phyloP scores from a whole-genome alignment of 2,329 filamentous ascomycete genomes.

The Colletotrichum filicis region DNA sequence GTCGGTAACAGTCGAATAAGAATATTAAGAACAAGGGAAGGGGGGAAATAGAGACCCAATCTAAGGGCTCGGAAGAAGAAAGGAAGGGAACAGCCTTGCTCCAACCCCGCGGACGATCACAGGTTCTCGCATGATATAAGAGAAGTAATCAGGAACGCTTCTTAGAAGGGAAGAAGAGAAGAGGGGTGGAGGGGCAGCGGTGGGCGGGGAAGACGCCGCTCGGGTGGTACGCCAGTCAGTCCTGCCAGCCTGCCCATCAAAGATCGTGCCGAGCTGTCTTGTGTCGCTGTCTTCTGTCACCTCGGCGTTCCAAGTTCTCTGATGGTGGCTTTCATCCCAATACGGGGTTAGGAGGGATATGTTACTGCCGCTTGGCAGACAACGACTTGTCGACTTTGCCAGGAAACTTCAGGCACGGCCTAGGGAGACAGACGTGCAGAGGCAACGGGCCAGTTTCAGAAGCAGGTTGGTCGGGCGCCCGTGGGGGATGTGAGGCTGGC shows the following conservation, averaged over 20 bases:
- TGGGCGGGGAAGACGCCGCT: not conserved
- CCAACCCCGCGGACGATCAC: slow-evolving; percentile 17
- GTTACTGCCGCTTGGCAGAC: not conserved
- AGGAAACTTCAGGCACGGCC: slow-evolving; percentile 12
- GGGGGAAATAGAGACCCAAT: not conserved
- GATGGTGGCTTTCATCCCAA: slow-evolving; percentile 21
- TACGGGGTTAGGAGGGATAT: not conserved
- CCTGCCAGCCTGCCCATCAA: not conserved
- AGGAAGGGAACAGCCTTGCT: slow-evolving; percentile 20
- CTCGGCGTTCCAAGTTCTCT: slow-evolving; percentile 14
- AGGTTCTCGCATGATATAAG: slow-evolving; percentile 25
- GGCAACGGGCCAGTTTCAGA: slow-evolving; percentile 31
- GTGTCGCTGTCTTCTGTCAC: slow-evolving; percentile 26
- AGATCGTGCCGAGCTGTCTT: slow-evolving; percentile 19
- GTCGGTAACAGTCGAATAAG: not conserved
- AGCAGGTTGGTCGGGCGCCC: slow-evolving; percentile 21
- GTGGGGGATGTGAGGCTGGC: slow-evolving; percentile 22
- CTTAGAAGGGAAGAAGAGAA: not conserved
- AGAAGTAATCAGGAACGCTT: not conserved
- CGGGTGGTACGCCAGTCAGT: not conserved
- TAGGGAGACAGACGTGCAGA: not conserved
- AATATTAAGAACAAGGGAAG: slow-evolving; percentile 6
- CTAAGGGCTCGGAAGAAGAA: not conserved
- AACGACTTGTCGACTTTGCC: not conserved
- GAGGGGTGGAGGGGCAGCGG: not conserved